A percentile compares a stretch with the other conserved stretches of the same genome.
phyloP scores from a whole-genome alignment of 768 basidiomycete genomes.

The Hypholoma sublateritium region DNA sequence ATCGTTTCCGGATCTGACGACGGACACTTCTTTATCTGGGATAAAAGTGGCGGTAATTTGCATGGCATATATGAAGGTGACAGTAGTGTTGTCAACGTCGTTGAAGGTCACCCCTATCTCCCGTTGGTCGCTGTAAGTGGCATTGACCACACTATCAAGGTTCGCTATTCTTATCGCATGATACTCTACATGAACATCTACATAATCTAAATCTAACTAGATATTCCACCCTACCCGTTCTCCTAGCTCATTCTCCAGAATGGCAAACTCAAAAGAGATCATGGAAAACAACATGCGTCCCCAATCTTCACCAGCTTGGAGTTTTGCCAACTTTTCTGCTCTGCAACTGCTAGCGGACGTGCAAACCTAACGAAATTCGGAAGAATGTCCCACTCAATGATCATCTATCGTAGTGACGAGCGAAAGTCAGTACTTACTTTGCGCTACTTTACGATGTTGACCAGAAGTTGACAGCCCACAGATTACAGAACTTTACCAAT shows the following conservation, averaged over 20 bases:
- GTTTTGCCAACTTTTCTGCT: conserved; percentile 16
- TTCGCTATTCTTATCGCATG: conserved; percentile 20
- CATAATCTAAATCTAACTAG: conserved; percentile 32
- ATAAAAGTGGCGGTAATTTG: conserved; percentile 61
- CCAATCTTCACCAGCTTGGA: conserved; percentile 29
- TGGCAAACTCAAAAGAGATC: conserved; percentile 51
- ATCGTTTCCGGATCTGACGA: conserved; percentile 87
- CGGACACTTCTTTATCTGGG: conserved; percentile 87
- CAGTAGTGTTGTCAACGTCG: conserved; percentile 76
- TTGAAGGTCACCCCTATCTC: conserved; percentile 80
- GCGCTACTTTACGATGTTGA: too few species aligned
- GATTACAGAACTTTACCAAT: too few species aligned
- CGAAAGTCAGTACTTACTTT: too few species aligned
- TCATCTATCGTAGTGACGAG: too few species aligned
- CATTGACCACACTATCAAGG: conserved; percentile 85
- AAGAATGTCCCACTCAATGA: too few species aligned
- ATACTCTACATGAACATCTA: not conserved
- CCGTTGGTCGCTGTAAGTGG: conserved; percentile 86
- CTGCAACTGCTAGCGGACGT: conserved; percentile 2
- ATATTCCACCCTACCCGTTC: conserved; percentile 61
- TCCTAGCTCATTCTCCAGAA: conserved; percentile 53
- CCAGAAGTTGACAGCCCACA: too few species aligned
- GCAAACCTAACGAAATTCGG: too few species aligned
- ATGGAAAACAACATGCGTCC: conserved; percentile 51
- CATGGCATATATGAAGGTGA: conserved; percentile 87